Evolutionary conservation across 768 basidiomycete species (phyloP), one percentile per base, ranked within the genome.

Genomic region (Lactifluus subvellereus): DNA sequence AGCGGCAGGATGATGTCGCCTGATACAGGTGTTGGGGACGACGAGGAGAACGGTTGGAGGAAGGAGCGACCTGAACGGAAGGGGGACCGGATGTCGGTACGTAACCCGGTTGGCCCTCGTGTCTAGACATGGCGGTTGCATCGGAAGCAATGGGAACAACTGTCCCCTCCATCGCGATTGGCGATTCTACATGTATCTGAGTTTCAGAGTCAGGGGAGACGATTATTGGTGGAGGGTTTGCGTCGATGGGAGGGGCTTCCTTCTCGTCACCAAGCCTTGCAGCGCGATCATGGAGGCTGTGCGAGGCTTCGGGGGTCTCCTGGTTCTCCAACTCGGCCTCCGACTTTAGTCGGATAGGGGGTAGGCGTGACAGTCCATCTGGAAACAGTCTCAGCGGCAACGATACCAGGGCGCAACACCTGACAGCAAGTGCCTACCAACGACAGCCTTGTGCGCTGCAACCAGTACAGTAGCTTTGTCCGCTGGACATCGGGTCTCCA

Each of bases 1-100:
- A 98, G 75, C 0, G 96, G 96, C 16, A 99, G 82, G 43, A 99
- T 86, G 47, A 97, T 82, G 70, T 98, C 96, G 1, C 93, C 91
- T 0, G 88, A 90, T 4, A 89, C 84, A 5, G 82, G 83, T 1
- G 83, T 85, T 11, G 76, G 73, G 47, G 67, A 69, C 57, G 73
- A 33, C 10, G 68, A 57, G 49, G 64, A 49, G 67, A 47, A 32
- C 45, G 48, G 45, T 61, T 62, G 37, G 68, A 54, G 2, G 61
- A 55, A 10, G 63, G 59, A 22, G 58, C 53, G 6, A 57, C 49
- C 27, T 49, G 51, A 43, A 27, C 20, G 10, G 57, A 14, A 18
- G 42, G 49, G 6, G 51, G 14, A 22, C 48, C 54, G 20, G 37
- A 16, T 1, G 60, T 33, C 40, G 47, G 50, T 13, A 16, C 43